Evolutionary conservation across 495 filamentous ascomycete genomes (phyloP), one percentile per base, ranked within the genome.

Genomic region (Penicillium angulare): DNA sequence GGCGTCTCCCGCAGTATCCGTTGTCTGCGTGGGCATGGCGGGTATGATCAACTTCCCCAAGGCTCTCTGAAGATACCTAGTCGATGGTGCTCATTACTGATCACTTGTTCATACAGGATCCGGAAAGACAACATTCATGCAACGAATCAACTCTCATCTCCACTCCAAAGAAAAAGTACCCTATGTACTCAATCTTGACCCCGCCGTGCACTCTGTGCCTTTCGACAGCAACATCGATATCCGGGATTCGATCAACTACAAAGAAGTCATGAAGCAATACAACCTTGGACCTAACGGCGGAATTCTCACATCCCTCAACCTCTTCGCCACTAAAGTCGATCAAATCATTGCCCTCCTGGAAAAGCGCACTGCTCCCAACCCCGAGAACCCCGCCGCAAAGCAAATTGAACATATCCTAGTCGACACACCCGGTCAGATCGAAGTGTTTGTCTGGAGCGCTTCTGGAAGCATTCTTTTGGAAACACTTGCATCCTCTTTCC

Each of bases 151-250:
- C 64, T 85, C 92, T 1, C 78, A 98, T 60, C 84, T 97, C 3
- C 90, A 97, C 61, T 77, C 80, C 9, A 76, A 88, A 61, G 80
- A 81, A 42, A 76, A 80, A 7, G 82, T 86, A 1, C 92, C 90
- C 15, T 99, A 99, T 67, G 89, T 97, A 35, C 84, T 99, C 52
- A 99, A 99, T 69, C 86, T 99, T 36, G 93, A 99, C 68, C 93
- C 93, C 5, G 93, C 95, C 31, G 92, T 99, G 23, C 82, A 87
- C 50, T 87, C 83, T 49, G 86, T 97, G n/a, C 95, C 93, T n/a
- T 99, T 97, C 69, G 90, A 95, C 51, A 83, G 83, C 73, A 97
- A 99, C 71, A 97, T 99, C 75, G 93, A 99, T 69, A 99, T 99
- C 60, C 90, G 95, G 50, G 95, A 99, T 70, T 91, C 86, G 22